Base-by-base conservation (phyloP, 352 stramenopile genomes). In the Phytophthora megakarya region DNA sequence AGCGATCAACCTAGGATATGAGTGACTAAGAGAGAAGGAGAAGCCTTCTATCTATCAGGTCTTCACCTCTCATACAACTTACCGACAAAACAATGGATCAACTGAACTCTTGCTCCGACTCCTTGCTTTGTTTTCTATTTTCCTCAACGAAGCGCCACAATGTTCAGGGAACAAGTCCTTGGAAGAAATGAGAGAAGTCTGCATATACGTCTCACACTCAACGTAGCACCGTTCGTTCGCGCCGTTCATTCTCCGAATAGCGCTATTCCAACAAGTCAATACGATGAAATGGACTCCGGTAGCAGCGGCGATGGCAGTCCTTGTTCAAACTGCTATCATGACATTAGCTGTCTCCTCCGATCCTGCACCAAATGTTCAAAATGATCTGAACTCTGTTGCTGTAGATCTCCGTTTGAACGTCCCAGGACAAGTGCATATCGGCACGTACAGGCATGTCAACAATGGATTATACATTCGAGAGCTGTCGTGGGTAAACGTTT, bases 391-490 rank as follows among this genome's bases (percentile, higher is more conserved):
- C 9, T 44, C 55, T 16, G 39, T 75, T 9, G 61, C 77, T 12
- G 72, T 80, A 15, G 39, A 71, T 44, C 61, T 80, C 16, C 18
- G 33, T 10, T 39, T 80, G 4, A 56, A 54, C 6, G 52, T 80
- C 1, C 65, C 72, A 3, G 61, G 22, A 8, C 65, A 78, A 44
- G 57, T 70, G 30, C 68, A 80, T 45, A 69, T 77, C 28, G 72
- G 75, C 15, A 53, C 33, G 42, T 80, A 80, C 60, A 59, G 53
- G 18, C 59, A 55, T 37, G 28, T 67, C 18, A 54, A 51, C 11
- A 35, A 61, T 18, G 38, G 43, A 13, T 13, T 61, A 40, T 88
- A 70, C 61, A 47, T 73, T 26, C 75, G 73, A 47, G 55, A 73
- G 3, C 40, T 84, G 6, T 48, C 58, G 9, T 46, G 61, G n/a